phyloP scores from a whole-genome alignment of 192 early-diverging fungal genomes.

The Podila epigama region DNA sequence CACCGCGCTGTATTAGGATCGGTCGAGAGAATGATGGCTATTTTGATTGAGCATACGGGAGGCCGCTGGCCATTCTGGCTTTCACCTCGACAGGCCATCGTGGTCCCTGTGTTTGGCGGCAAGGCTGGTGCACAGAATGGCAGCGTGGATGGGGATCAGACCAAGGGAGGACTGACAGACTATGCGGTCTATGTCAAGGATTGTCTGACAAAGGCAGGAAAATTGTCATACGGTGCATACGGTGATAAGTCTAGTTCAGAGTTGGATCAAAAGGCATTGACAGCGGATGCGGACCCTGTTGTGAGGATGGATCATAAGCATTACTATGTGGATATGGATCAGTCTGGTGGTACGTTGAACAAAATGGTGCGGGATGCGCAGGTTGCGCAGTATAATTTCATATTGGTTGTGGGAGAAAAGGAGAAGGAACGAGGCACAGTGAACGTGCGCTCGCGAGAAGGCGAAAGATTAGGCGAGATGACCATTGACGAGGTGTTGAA shows the following conservation, averaged over 20 bases:
- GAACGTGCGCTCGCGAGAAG: conserved; percentile 75
- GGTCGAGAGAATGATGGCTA: conserved; percentile 95
- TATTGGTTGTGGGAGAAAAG: conserved; percentile 85
- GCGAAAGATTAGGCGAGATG: conserved; percentile 68
- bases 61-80: conserved; percentile 98
- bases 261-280: too few species aligned
- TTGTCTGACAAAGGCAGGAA: conserved; percentile 33
- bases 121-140: conserved; percentile 26
- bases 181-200: conserved; percentile 71
- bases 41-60: conserved; percentile 90
- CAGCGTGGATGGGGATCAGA: not conserved
- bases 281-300: conserved; percentile 46
- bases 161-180: conserved; percentile 56
- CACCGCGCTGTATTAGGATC: conserved; percentile 91
- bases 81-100: conserved; percentile 86
- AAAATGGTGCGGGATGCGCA: conserved; percentile 85
- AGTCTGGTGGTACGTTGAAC: conserved; percentile 68
- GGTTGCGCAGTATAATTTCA: conserved; percentile 84
- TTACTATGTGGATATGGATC: conserved; percentile 86
- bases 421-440: conserved; percentile 75
- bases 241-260: conserved; percentile 8
- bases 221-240: not conserved
- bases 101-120: conserved; percentile 73
- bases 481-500: conserved; percentile 59
- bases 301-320: conserved; percentile 59